Base-by-base conservation (phyloP, 768 basidiomycete species). In the Auriscalpium orientale region DNA sequence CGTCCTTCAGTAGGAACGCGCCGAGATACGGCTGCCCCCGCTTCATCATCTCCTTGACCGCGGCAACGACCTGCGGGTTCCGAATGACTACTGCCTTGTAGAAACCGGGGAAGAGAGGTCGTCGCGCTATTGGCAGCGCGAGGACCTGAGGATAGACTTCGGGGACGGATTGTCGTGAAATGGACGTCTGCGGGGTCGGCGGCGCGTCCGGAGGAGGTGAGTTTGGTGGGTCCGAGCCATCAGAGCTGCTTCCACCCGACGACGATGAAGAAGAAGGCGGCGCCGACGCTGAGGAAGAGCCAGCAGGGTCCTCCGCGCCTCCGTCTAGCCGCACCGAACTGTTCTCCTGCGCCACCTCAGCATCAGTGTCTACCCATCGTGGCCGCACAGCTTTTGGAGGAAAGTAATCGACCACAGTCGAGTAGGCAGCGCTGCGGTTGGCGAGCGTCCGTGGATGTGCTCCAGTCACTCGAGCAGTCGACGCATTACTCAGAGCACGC, bases 21-120 rank as follows among this genome's bases (percentile, higher is more conserved):
- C 95, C 95, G 56, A 99, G 81, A 70, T 99, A 98, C 0, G 95
- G 94, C 68, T 98, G 95, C 0, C 95, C 95, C 45, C 92, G 91
- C 63, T 88, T 87, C 82, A 95, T 91, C 84, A 95, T 91, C 67
- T 97, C 94, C 72, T 93, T 91, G 67, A 99, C 89, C 13, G 94
- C 92, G 8, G 85, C 83, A 40, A 98, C 93, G 35, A 99, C 95
- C 0, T 83, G 79, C 0, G 92, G 91, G 62, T 98, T 90, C 20
- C 86, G 82, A 51, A 99, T 80, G 56, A 98, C 93, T 50, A 98
- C 95, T 2, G 95, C 95, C 69, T 98, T 97, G 79, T 98, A 98
- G 71, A 98, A 97, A 34, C 94, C 93, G 4, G 95, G 95, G 74
- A 98, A 98, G 47, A 98, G 84, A 1, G 95, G 95, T 16, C 95